Percentiles rank a stretch among this genome's conserved stretches.
phyloP scores from a whole-genome alignment of 2,329 filamentous ascomycete genomes.

The Geoglossum cookeanum region DNA sequence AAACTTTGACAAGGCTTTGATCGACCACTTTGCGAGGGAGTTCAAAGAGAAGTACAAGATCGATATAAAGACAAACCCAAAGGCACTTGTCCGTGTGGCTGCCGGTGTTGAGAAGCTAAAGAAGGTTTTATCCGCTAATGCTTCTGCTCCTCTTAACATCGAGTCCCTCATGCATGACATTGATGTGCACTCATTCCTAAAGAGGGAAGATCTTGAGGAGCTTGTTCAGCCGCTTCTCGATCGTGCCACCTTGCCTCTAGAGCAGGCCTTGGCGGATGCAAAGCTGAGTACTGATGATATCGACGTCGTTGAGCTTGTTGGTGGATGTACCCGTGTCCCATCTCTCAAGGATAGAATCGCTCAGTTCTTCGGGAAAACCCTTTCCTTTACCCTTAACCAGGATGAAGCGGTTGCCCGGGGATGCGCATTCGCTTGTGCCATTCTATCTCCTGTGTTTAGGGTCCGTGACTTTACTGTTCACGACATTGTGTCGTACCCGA shows the following conservation, averaged over 20 bases:
- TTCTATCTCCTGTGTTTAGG: constrained; percentile 91
- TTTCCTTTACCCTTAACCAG: constrained; percentile 95
- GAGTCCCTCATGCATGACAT: constrained; percentile 98
- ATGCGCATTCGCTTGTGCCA: constrained; percentile 93
- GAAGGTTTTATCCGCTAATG: constrained; percentile 94
- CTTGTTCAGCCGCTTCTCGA: constrained; percentile 70
- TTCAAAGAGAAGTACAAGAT: constrained; percentile 98
- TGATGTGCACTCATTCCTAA: constrained; percentile 75
- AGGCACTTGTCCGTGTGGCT: constrained; percentile 71
- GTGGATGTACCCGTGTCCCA: constrained; percentile 86
- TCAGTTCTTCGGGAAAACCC: constrained; percentile 75
- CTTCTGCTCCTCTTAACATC: constrained; percentile 80
- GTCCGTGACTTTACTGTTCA: constrained; percentile 95
- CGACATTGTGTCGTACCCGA: constrained; percentile 94
- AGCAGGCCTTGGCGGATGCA: constrained; percentile 86
- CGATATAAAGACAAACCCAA: constrained; percentile 76
- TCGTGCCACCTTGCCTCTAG: constrained; percentile 53
- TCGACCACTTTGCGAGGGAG: constrained; percentile 86
- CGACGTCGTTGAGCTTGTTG: constrained; percentile 80
- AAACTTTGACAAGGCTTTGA: constrained; percentile 86
- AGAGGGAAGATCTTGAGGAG: constrained; percentile 83
- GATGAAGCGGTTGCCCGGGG: constrained; percentile 93
- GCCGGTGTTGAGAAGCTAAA: constrained; percentile 92
- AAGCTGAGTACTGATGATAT: constrained; percentile 85
- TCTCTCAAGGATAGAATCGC: constrained; percentile 78